phyloP scores from a whole-genome alignment of 1,284 basidiomycete species.

The Malassezia pachydermatis region DNA sequence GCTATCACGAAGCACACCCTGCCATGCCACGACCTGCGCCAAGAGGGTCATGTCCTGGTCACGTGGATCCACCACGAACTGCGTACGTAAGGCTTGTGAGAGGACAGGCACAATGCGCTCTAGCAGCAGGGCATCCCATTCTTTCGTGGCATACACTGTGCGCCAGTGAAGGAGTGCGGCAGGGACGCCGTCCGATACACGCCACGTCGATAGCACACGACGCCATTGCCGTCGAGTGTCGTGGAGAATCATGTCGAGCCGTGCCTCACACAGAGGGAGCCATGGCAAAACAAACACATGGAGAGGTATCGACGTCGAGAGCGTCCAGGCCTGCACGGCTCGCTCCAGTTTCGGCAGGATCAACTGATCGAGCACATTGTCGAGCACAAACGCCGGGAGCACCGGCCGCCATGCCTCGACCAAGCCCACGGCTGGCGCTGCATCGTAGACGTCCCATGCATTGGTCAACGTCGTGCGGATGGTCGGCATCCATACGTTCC shows the following conservation, averaged over 20 bases:
- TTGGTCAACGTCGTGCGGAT: conserved; percentile 71
- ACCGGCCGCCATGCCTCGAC: conserved; percentile 79
- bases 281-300: conserved; percentile 86
- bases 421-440: conserved; percentile 66
- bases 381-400: conserved; percentile 77
- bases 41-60: conserved; percentile 66
- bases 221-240: conserved; percentile 78
- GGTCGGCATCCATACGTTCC: conserved; percentile 87
- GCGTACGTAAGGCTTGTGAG: conserved; percentile 63
- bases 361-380: conserved; percentile 91
- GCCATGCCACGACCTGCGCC: conserved; percentile 69
- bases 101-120: conserved; percentile 85
- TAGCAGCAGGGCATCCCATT: conserved; percentile 62
- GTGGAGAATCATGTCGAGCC: conserved; percentile 64
- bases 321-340: conserved; percentile 64
- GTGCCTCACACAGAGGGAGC: conserved; percentile 73
- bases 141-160: conserved; percentile 15
- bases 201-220: conserved; percentile 67
- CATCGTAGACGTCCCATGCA: conserved; percentile 69
- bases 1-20: conserved; percentile 56
- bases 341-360: conserved; percentile 79
- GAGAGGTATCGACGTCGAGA: conserved; percentile 49
- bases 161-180: conserved; percentile 25
- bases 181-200: conserved; percentile 15
- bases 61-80: conserved; percentile 77